Percentiles rank a stretch among this genome's conserved stretches.
Evolutionary conservation across 2,329 filamentous ascomycete species (phyloP).

Genomic region (Fusarium globosum): DNA sequence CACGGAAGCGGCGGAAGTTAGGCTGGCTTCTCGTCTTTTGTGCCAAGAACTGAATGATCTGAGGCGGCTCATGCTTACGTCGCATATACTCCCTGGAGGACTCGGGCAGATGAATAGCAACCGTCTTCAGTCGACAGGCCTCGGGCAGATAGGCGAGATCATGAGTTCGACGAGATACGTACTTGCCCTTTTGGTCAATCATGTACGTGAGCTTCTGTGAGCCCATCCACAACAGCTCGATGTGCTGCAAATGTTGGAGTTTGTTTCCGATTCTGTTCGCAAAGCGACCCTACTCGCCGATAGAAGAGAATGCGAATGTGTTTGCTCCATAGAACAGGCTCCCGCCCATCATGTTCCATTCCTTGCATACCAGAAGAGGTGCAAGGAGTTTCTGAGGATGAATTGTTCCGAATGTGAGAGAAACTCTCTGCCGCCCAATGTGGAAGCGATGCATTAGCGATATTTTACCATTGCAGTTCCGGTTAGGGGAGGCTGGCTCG

Average conservation of each 20-base stretch:
- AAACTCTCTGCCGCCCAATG: conserved; percentile 47
- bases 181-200: conserved; percentile 33
- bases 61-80: conserved; percentile 50
- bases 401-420: conserved; percentile 45
- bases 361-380: conserved; percentile 53
- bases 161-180: conserved; percentile 53
- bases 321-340: conserved; percentile 62
- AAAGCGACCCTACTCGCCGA: conserved; percentile 63
- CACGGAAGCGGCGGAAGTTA: conserved; percentile 52
- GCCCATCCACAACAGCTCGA: conserved; percentile 58
- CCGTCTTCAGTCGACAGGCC: conserved; percentile 53
- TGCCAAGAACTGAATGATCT: conserved; percentile 40
- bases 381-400: conserved; percentile 53
- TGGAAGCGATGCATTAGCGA: conserved; percentile 55
- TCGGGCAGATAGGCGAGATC: conserved; percentile 51
- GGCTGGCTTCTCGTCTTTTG: conserved; percentile 52
- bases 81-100: conserved; percentile 45
- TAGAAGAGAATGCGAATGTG: conserved; percentile 63
- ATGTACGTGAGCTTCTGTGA: conserved; percentile 47
- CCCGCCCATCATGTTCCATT: conserved; percentile 54
- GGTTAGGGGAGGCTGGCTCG: conserved; percentile 22
- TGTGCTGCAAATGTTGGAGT: conserved; percentile 55
- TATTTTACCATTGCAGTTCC: not conserved
- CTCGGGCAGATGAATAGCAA: conserved; percentile 57
- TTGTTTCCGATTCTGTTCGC: conserved; percentile 55